phyloP scores from a whole-genome alignment of 495 filamentous ascomycete genomes.

The Penicillium chermesinum region DNA sequence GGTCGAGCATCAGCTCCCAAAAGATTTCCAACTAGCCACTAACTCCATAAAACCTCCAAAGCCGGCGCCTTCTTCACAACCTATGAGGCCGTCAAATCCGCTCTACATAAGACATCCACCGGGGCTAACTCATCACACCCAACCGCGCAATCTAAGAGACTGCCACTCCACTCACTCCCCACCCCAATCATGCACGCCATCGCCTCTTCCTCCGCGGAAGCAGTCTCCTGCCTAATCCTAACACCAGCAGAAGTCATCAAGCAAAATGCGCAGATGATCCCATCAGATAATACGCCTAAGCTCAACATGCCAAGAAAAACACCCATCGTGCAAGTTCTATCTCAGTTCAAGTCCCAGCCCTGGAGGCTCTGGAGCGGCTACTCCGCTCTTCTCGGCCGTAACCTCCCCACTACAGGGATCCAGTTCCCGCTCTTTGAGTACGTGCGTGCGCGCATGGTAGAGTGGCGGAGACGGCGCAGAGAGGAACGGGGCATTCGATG shows the following conservation, averaged over 20 bases:
- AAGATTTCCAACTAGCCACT: background rate
- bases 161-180: conserved; percentile 43
- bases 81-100: conserved; percentile 69
- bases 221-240: conserved; percentile 77
- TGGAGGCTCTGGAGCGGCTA: conserved; percentile 73
- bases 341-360: conserved; percentile 50
- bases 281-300: conserved; percentile 3
- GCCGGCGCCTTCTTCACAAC: conserved; percentile 87
- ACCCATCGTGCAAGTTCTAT: conserved; percentile 49
- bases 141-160: conserved; percentile 13
- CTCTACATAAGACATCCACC: conserved; percentile 35
- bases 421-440: conserved; percentile 86
- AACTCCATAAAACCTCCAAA: conserved; percentile 25
- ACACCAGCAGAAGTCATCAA: conserved; percentile 90
- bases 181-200: conserved; percentile 60
- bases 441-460: conserved; percentile 42
- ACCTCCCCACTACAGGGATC: conserved; percentile 80
- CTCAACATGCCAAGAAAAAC: conserved; percentile 1
- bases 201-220: conserved; percentile 69
- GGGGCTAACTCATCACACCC: conserved; percentile 29
- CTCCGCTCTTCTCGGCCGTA: conserved; percentile 68
- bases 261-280: conserved; percentile 79
- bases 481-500: conserved; percentile 1
- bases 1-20: background rate
- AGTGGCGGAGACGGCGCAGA: conserved; percentile 25